Conservation (phyloP, 2,329 filamentous ascomycete genomes). For the Sporothrix inflata region DNA sequence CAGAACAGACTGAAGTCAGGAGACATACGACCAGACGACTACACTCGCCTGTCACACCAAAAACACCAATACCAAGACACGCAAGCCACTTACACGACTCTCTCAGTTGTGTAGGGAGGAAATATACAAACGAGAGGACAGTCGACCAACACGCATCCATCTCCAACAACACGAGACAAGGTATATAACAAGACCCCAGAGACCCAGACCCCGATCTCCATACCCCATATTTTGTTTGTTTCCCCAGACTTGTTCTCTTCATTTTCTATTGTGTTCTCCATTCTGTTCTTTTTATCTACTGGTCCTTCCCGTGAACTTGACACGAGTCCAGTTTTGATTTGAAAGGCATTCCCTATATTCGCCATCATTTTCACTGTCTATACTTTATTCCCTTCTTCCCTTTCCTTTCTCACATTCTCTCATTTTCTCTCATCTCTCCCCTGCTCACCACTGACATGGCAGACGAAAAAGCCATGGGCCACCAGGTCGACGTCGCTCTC, state of each 20-base stretch:
- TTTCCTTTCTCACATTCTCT: background rate
- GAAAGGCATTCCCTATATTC: too few species aligned
- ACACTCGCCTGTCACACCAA: too few species aligned
- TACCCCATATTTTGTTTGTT: background rate
- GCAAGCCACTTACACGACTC: too few species aligned
- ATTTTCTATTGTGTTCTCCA: background rate
- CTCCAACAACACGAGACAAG: background rate
- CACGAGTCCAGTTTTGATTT: too few species aligned
- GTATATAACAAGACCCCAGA: background rate
- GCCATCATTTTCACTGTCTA: background rate
- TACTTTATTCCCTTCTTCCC: background rate
- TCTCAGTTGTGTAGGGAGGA: too few species aligned
- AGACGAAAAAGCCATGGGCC: slow-evolving; percentile 9
- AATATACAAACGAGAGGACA: too few species aligned
- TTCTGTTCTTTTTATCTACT: background rate
- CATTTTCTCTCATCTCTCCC: background rate
- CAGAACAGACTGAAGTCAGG: too few species aligned
- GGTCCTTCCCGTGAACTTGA: too few species aligned
- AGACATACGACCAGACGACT: too few species aligned
- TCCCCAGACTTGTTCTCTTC: background rate
- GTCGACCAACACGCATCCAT: too few species aligned
- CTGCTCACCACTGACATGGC: background rate
- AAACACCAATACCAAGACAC: too few species aligned
- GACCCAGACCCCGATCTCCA: background rate
- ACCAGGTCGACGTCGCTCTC: background rate